Base-by-base conservation (phyloP, 2,329 filamentous ascomycete genomes). In the Fusarium sp. region DNA sequence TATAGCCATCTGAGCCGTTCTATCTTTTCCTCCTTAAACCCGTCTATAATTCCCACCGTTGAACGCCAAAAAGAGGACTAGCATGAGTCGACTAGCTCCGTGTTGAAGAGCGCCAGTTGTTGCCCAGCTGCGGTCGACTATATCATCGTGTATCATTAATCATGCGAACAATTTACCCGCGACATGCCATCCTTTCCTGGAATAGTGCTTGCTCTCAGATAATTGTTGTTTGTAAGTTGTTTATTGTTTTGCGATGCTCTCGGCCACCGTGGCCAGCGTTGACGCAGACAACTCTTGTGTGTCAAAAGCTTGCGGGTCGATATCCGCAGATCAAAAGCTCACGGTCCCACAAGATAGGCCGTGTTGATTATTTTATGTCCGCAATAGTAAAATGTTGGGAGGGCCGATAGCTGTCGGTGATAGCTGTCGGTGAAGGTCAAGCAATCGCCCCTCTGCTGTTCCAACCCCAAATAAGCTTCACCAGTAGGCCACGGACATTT, bases 91-190 rank as follows among this genome's bases (percentile, higher is more conserved):
- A 63, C 41, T 63, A 48, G 30, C 48, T 46, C 20, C 42, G 25
- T 32, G 41, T 50, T 27, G 34, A 49, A 45, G 27, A 66, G 41
- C 43, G 53, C 43, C 43, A 23, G 25, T 16, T 27, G 20, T 66
- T 61, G 40, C 62, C 37, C 42, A 55, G 48, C 40, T 51, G 48
- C 40, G 30, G 23, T 25, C 23, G 37, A 28, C 21, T 55, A 62
- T 57, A 37, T 40, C 27, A 47, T 66, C 43, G 16, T 66, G 46
- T 66, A 66, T 66, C 62, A 61, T 66, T 23, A 66, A 66, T 66
- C 62, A 55, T 49, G 30, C 34, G 18, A 60, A 66, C 23, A 28
- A 46, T 49, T 37, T 61, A 42, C 45, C 25, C 25, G 23, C 7
- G 11, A 11, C 13, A 60, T n/a, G 43, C 43, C 42, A 34, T 12